A percentile compares a stretch with the other conserved stretches of the same genome.
Evolutionary conservation across 805 yeast species (phyloP).

Genomic region (Kurtzmaniella fragi): DNA sequence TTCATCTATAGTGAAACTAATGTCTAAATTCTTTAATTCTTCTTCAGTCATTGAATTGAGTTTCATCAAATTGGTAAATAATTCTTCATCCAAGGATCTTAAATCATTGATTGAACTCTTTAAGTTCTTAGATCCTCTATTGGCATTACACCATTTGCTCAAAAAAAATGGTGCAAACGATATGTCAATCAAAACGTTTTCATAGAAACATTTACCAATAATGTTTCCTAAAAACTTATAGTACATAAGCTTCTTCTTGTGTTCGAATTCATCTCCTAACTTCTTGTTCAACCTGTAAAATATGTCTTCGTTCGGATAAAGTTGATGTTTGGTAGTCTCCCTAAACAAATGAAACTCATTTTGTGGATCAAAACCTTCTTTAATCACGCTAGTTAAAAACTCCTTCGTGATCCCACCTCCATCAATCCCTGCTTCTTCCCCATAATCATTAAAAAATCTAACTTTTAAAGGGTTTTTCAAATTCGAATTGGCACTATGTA

Average conservation of each 20-base stretch:
- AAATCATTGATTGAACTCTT: conserved; percentile 76
- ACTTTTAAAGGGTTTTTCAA: conserved; percentile 62
- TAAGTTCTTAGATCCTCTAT: conserved; percentile 20
- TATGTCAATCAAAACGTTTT: conserved; percentile 73
- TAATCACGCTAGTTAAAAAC: conserved; percentile 66
- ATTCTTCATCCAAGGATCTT: conserved; percentile 59
- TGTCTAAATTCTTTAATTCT: conserved; percentile 54
- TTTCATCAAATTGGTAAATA: conserved; percentile 62
- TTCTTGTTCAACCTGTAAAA: conserved; percentile 27
- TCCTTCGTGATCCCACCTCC: conserved; percentile 98
- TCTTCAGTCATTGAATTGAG: conserved; percentile 49
- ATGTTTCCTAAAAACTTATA: conserved; percentile 72
- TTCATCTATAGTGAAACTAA: conserved; percentile 64
- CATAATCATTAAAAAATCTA: conserved; percentile 60
- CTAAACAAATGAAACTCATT: conserved; percentile 29
- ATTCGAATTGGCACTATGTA: conserved; percentile 45
- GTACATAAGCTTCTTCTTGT: conserved; percentile 22
- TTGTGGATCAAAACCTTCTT: conserved; percentile 54
- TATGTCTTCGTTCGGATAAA: conserved; percentile 70
- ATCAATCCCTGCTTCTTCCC: conserved; percentile 83
- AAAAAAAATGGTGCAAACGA: conserved; percentile 84
- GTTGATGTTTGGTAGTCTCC: conserved; percentile 47
- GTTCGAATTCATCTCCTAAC: conserved; percentile 21
- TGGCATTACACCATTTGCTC: conserved; percentile 51
- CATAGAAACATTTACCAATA: conserved; percentile 86